phyloP scores from a whole-genome alignment of 345 rosid genomes.

The Erodium maritimum region DNA sequence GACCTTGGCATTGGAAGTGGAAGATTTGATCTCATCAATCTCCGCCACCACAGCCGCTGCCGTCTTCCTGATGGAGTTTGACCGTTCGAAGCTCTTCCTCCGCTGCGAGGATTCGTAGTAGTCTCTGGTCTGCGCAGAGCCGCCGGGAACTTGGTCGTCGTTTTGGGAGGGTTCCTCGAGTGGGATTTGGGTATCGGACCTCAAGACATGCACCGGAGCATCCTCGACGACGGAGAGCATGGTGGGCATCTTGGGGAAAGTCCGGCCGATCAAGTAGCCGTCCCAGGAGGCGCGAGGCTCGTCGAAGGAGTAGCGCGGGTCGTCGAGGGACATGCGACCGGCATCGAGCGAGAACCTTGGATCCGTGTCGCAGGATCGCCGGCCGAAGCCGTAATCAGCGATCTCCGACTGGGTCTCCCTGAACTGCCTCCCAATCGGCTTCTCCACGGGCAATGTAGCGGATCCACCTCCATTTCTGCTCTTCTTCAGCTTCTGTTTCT shows the following conservation, averaged over 20 bases:
- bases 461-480: conserved; percentile 24
- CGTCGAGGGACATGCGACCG: conserved; percentile 34
- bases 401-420: conserved; percentile 95
- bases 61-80: conserved; percentile 39
- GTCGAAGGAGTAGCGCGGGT: conserved; percentile 30
- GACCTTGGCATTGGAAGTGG: conserved; percentile 48
- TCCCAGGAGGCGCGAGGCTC: conserved; percentile 50
- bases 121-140: conserved; percentile 66
- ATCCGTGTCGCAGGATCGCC: conserved; percentile 98
- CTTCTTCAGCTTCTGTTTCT: conserved; percentile 35
- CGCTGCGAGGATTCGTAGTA: conserved; percentile 44
- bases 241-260: conserved; percentile 33
- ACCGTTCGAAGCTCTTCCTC: conserved; percentile 64
- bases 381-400: conserved; percentile 88
- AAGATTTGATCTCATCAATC: conserved; percentile 53
- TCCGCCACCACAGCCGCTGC: conserved; percentile 48
- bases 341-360: conserved; percentile 82
- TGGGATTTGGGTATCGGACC: conserved; percentile 5
- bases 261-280: conserved; percentile 34
- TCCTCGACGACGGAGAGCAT: conserved; percentile 55
- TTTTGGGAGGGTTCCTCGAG: conserved; percentile 22
- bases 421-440: conserved; percentile 82
- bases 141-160: conserved; percentile 52
- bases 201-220: conserved; percentile 25
- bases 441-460: conserved; percentile 87